Percentiles rank a stretch among this genome's conserved stretches.
Evolutionary conservation across 768 basidiomycete species (phyloP).

Genomic region (Baorangia bicolor): DNA sequence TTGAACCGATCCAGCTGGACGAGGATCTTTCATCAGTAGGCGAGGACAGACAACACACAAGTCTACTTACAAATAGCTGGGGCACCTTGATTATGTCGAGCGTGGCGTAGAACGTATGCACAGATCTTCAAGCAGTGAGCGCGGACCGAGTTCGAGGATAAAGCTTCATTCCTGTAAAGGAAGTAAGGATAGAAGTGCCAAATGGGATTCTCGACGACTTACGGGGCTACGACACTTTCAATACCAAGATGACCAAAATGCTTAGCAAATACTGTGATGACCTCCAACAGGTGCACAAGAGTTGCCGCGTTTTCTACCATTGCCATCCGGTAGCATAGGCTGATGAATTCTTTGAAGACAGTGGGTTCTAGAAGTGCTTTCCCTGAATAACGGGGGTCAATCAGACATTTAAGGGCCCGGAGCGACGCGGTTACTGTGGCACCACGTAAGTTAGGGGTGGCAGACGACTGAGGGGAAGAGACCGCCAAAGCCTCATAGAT

Average conservation of each 20-base stretch:
- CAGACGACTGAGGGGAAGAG: slow-evolving; percentile 59
- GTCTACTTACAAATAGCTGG: slow-evolving; percentile 49
- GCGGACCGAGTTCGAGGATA: slow-evolving; percentile 34
- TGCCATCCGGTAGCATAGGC: slow-evolving; percentile 84
- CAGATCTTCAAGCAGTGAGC: slow-evolving; percentile 82
- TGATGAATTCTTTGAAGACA: slow-evolving; percentile 88
- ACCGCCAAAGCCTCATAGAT: slow-evolving; percentile 83
- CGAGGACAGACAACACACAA: not conserved
- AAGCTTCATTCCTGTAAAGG: slow-evolving; percentile 29
- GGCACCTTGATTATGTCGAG: slow-evolving; percentile 54
- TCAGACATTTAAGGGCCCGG: slow-evolving; percentile 76
- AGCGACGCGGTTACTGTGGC: slow-evolving; percentile 60
- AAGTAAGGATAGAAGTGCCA: not conserved
- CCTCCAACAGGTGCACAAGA: slow-evolving; percentile 70
- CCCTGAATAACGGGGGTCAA: slow-evolving; percentile 78
- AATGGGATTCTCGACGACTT: not conserved
- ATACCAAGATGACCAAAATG: slow-evolving; percentile 32
- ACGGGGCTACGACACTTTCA: slow-evolving; percentile 23
- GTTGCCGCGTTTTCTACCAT: slow-evolving; percentile 78
- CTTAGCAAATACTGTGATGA: slow-evolving; percentile 57
- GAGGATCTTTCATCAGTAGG: slow-evolving; percentile 11
- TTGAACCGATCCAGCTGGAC: slow-evolving; percentile 53
- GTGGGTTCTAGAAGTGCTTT: slow-evolving; percentile 75
- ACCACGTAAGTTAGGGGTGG: slow-evolving; percentile 40
- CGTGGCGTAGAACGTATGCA: slow-evolving; percentile 73